These are phyloP conservation scores for Panicum hallii DNA, from an alignment of 202 grass and related monocot species.

Conservation along the genomic window DNA sequence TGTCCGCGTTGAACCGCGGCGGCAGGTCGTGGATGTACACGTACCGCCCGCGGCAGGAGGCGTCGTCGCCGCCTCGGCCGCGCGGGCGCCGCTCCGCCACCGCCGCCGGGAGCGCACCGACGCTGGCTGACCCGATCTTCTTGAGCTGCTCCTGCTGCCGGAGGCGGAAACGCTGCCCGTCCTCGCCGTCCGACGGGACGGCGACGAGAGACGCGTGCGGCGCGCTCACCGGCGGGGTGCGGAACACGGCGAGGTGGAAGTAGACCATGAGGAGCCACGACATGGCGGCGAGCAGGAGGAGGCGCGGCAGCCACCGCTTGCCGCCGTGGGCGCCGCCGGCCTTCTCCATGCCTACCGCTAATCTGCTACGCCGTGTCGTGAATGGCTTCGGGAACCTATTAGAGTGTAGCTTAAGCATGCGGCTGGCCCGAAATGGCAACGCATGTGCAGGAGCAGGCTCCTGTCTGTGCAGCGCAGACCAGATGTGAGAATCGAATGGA, in stretches of 20 bases:
- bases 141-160: slow-evolving; percentile 25
- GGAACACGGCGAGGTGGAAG: slow-evolving; percentile 65
- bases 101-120: slow-evolving; percentile 35
- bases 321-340: slow-evolving; percentile 26
- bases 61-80: background rate
- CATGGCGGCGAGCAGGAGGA: slow-evolving; percentile 61
- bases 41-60: slow-evolving; percentile 64
- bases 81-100: background rate
- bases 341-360: slow-evolving; percentile 70
- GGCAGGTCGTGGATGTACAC: slow-evolving; percentile 86
- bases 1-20: slow-evolving; percentile 68
- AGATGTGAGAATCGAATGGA: too few relatives aligned
- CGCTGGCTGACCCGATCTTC: slow-evolving; percentile 16
- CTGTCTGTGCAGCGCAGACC: too few relatives aligned
- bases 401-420: background rate
- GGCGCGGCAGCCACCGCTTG: slow-evolving; percentile 49
- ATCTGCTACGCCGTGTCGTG: slow-evolving; percentile 13
- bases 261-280: slow-evolving; percentile 78
- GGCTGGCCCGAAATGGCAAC: background rate
- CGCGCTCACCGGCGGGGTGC: slow-evolving; percentile 20
- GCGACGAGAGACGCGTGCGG: slow-evolving; percentile 18
- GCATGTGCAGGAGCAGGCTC: background rate
- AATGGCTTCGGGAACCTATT: background rate
- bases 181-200: background rate
- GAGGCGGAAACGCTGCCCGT: slow-evolving; percentile 12